phyloP scores from a whole-genome alignment of 2,329 filamentous ascomycete species.

The Fragosphaeria purpurea region DNA sequence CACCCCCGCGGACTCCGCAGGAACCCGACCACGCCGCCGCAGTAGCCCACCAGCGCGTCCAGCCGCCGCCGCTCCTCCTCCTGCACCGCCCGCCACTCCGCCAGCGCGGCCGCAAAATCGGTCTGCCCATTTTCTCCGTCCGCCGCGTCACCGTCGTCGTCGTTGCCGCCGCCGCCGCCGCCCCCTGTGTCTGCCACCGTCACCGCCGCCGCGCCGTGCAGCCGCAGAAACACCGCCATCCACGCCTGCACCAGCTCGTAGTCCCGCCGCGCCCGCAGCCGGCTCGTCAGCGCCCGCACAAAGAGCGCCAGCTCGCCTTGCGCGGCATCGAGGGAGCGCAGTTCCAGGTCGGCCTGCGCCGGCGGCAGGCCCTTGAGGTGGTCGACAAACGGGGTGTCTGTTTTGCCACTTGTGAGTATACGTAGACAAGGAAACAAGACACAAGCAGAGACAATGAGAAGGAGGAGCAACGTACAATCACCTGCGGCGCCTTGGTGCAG shows the following conservation, averaged over 20 bases:
- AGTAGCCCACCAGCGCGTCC: constrained; percentile 73
- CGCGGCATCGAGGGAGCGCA: constrained; percentile 56
- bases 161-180: constrained; percentile 13
- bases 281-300: constrained; percentile 65
- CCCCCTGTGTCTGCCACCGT: background rate
- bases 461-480: constrained; percentile 44
- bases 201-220: constrained; percentile 42
- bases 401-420: background rate
- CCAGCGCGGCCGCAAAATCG: constrained; percentile 34
- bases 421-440: background rate
- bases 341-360: constrained; percentile 78
- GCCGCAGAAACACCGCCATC: constrained; percentile 86
- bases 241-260: constrained; percentile 93
- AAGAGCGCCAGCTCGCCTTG: constrained; percentile 70
- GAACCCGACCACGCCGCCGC: constrained; percentile 75
- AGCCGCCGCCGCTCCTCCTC: constrained; percentile 61
- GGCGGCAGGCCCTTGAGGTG: constrained; percentile 75
- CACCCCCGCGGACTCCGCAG: constrained; percentile 53
- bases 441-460: background rate
- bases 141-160: constrained; percentile 36
- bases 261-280: constrained; percentile 60
- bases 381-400: constrained; percentile 58
- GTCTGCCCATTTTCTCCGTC: background rate
- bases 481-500: constrained; percentile 43
- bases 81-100: constrained; percentile 63